Percentiles rank a stretch among this genome's conserved stretches.
These are phyloP conservation scores for Sporothrix schenckii DNA, from an alignment of 2,329 filamentous ascomycete species.

Conservation along the genomic window DNA sequence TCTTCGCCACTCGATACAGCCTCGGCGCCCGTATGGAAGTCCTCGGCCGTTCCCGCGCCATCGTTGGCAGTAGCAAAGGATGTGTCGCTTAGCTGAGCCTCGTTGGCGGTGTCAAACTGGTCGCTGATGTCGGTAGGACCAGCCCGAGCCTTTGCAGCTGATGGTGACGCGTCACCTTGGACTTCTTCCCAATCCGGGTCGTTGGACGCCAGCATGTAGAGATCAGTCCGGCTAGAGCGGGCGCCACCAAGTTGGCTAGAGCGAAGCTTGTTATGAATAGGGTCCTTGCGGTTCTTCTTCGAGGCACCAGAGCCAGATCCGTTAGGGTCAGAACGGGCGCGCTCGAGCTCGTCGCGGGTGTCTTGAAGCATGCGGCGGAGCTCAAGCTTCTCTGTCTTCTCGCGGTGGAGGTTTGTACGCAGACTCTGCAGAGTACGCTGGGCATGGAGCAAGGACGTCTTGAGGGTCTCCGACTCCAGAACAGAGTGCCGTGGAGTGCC, in stretches of 20 bases:
- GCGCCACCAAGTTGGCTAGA: slow-evolving; percentile 74
- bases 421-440: slow-evolving; percentile 96
- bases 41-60: slow-evolving; percentile 82
- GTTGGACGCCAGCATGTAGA: slow-evolving; percentile 62
- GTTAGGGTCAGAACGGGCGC: slow-evolving; percentile 60
- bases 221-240: slow-evolving; percentile 74
- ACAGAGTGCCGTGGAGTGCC: slow-evolving; percentile 86
- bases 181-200: slow-evolving; percentile 90
- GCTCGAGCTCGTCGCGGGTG: slow-evolving; percentile 85
- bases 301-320: slow-evolving; percentile 46
- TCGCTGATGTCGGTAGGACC: slow-evolving; percentile 59
- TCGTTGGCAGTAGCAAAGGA: slow-evolving; percentile 74
- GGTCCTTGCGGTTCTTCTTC: slow-evolving; percentile 67
- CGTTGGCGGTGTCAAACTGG: slow-evolving; percentile 79
- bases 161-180: slow-evolving; percentile 59
- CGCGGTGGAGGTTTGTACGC: slow-evolving; percentile 90
- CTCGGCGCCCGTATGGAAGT: slow-evolving; percentile 92
- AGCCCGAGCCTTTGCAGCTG: slow-evolving; percentile 40
- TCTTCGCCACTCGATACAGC: slow-evolving; percentile 70
- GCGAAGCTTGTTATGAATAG: slow-evolving; percentile 72
- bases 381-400: slow-evolving; percentile 98
- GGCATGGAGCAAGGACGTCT: slow-evolving; percentile 90
- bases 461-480: slow-evolving; percentile 93
- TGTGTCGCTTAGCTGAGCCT: slow-evolving; percentile 61
- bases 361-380: slow-evolving; percentile 94